Evolutionary conservation across 2,329 filamentous ascomycete genomes (phyloP).

Genomic region (Biscogniauxia mediterranea): DNA sequence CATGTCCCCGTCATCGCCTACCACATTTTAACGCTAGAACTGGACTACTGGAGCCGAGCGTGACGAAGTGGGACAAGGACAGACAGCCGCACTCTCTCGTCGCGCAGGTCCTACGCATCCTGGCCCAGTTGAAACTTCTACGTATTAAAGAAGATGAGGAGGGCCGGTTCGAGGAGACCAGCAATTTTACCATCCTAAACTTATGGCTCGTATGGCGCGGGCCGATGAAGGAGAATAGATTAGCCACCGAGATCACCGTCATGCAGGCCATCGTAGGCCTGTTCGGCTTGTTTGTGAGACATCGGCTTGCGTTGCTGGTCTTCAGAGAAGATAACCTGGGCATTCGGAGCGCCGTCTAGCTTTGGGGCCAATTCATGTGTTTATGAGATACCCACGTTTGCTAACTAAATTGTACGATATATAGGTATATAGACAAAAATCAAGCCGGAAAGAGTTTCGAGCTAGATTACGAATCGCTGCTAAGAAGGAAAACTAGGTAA

Average conservation of each 20-base stretch:
- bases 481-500: background rate
- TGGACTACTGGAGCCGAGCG: constrained; percentile 81
- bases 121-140: constrained; percentile 68
- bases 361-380: background rate
- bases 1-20: constrained; percentile 88
- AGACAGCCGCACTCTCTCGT: constrained; percentile 67
- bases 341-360: constrained; percentile 32
- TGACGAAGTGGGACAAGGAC: constrained; percentile 69
- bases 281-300: constrained; percentile 80
- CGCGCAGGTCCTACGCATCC: constrained; percentile 61
- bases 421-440: background rate
- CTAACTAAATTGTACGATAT: constrained; percentile 1
- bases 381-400: background rate
- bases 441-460: background rate
- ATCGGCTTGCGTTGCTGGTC: constrained; percentile 80
- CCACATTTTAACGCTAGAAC: constrained; percentile 84
- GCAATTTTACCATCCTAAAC: constrained; percentile 91
- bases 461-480: background rate
- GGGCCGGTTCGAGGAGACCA: constrained; percentile 73
- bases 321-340: constrained; percentile 86
- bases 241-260: constrained; percentile 76
- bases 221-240: constrained; percentile 79
- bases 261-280: constrained; percentile 76
- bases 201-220: constrained; percentile 96
- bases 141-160: constrained; percentile 64